phyloP scores from a whole-genome alignment of 73 alveolate genomes.

The Blepharisma stoltei region DNA sequence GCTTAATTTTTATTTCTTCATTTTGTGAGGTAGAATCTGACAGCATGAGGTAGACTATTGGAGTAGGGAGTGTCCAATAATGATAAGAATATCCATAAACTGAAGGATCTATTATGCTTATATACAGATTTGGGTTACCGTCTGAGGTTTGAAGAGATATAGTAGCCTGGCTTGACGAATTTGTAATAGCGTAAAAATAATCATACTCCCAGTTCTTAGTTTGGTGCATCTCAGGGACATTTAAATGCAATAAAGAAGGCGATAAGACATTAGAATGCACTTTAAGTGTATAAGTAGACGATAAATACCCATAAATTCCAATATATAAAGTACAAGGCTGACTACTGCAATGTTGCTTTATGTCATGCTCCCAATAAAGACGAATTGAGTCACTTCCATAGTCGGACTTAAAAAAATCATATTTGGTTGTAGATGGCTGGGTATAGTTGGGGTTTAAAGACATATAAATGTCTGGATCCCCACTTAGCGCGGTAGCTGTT shows the following conservation, averaged over 20 bases:
- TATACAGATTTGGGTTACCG: slow-evolving; percentile 26
- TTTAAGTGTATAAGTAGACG: slow-evolving; percentile 7
- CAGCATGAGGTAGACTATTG: too few relatives aligned
- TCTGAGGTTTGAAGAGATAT: neutral
- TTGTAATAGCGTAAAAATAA: neutral
- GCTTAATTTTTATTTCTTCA: neutral
- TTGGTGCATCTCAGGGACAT: neutral
- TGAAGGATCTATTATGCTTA: neutral
- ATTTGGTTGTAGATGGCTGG: neutral
- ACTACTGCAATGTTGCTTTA: slow-evolving; percentile 7
- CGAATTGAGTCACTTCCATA: slow-evolving; percentile 24
- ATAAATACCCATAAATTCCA: slow-evolving; percentile 19
- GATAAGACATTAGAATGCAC: neutral
- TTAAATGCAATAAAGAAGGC: neutral
- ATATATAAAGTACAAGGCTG: neutral
- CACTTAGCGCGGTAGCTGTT: slow-evolving; percentile 11
- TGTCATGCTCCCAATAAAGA: slow-evolving; percentile 6
- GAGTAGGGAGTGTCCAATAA: too few relatives aligned
- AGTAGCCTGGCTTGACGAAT: neutral
- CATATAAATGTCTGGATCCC: slow-evolving; percentile 30
- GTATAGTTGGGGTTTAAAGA: neutral
- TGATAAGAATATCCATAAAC: too few relatives aligned
- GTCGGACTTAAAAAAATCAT: slow-evolving; percentile 3
- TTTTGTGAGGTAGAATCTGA: neutral
- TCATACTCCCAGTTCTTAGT: neutral